Conservation (phyloP, 2,329 filamentous ascomycete genomes). For the Trichoderma koningiopsis region DNA sequence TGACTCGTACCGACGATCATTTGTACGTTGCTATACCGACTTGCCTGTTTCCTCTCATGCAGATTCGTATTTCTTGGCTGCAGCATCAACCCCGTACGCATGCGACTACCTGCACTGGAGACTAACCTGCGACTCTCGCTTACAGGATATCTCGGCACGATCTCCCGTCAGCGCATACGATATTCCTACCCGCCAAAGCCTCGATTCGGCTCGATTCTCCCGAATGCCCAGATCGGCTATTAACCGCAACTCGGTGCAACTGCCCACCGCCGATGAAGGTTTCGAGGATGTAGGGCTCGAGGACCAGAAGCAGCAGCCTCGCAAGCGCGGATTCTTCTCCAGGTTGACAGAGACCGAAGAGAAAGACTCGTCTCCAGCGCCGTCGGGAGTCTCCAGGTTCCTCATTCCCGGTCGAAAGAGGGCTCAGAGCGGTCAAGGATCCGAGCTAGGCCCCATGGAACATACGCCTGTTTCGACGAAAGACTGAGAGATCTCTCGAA, state of each 20-base stretch:
- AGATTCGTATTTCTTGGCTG: background rate
- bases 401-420: constrained; percentile 72
- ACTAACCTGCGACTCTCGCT: constrained; percentile 28
- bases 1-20: constrained; percentile 92
- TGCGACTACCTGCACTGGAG: background rate
- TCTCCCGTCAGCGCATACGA: constrained; percentile 70
- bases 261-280: constrained; percentile 71
- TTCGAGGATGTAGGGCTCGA: constrained; percentile 94
- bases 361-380: constrained; percentile 29
- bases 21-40: constrained; percentile 66
- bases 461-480: constrained; percentile 35
- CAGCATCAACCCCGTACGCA: constrained; percentile 1
- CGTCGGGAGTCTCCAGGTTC: constrained; percentile 57
- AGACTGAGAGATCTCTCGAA: constrained; percentile 5
- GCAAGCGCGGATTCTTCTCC: constrained; percentile 73
- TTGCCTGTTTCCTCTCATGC: background rate
- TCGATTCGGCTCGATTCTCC: constrained; percentile 72
- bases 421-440: constrained; percentile 64
- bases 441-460: constrained; percentile 70
- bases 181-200: constrained; percentile 69
- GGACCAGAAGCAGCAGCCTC: constrained; percentile 58
- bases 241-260: constrained; percentile 59
- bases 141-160: constrained; percentile 84
- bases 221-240: constrained; percentile 64
- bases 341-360: constrained; percentile 66